Percentiles rank a stretch among this genome's conserved stretches.
Evolutionary conservation across 1,284 basidiomycete species (phyloP).

Genomic region (Cryptococcus depauperatus): DNA sequence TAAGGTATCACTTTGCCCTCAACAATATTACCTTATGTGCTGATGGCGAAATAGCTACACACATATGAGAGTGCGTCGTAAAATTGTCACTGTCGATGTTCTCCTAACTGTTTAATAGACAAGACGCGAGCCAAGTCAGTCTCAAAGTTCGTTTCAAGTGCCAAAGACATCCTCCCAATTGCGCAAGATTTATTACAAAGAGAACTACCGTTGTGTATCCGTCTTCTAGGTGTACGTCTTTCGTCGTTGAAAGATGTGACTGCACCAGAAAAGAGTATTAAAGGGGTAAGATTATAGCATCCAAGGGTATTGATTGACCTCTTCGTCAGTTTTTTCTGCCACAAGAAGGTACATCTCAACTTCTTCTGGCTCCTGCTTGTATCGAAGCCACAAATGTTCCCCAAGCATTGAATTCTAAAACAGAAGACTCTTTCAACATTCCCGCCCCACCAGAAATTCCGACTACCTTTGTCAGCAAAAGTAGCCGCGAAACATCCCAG

Average conservation of each 20-base stretch:
- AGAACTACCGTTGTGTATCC: constrained; percentile 66
- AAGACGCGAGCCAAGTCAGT: constrained; percentile 75
- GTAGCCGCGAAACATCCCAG: too few relatives aligned
- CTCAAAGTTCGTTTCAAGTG: constrained; percentile 61
- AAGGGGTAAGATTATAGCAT: constrained; percentile 25
- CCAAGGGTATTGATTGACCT: neutral
- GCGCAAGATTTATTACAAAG: constrained; percentile 72
- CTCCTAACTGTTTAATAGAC: too few relatives aligned
- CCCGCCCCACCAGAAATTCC: too few relatives aligned
- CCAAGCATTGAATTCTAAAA: constrained; percentile 13
- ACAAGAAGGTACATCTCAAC: too few relatives aligned
- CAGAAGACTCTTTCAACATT: neutral
- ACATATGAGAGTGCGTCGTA: constrained; percentile 37
- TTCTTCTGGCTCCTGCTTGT: neutral
- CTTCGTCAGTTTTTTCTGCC: too few relatives aligned
- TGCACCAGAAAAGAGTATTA: constrained; percentile 32
- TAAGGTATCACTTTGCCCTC: constrained; percentile 26
- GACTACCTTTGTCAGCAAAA: too few relatives aligned
- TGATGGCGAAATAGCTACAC: constrained; percentile 27
- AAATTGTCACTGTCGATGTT: neutral
- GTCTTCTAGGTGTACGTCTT: constrained; percentile 72
- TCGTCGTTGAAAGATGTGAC: constrained; percentile 73
- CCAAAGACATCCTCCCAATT: constrained; percentile 70
- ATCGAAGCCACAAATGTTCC: constrained; percentile 22
- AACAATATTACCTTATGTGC: constrained; percentile 12